A percentile compares a stretch with the other conserved stretches of the same genome.
These are phyloP conservation scores for Fusarium verticillioides DNA, from an alignment of 2,329 filamentous ascomycete genomes.

Conservation along the genomic window DNA sequence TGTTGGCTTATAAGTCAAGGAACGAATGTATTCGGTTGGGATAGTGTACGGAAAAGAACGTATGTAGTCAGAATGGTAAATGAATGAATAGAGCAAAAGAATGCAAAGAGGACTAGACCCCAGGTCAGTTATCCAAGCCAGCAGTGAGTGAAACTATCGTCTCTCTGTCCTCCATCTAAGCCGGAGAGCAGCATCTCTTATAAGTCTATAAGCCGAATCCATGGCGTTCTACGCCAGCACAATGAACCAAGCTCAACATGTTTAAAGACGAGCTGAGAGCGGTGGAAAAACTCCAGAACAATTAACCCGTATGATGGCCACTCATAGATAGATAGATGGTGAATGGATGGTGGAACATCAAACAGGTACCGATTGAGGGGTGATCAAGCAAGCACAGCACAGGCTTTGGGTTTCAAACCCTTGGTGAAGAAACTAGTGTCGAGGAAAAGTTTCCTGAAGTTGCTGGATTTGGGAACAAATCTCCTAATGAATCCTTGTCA, in stretches of 20 bases:
- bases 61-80: constrained; percentile 33
- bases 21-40: constrained; percentile 11
- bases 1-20: neutral
- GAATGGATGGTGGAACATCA: constrained; percentile 28
- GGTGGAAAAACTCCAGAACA: constrained; percentile 35
- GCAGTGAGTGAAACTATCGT: constrained; percentile 33
- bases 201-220: constrained; percentile 30
- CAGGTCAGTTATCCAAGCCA: constrained; percentile 36
- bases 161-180: neutral
- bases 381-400: constrained; percentile 9
- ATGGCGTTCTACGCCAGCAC: neutral
- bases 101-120: constrained; percentile 37
- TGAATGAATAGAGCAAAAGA: constrained; percentile 41
- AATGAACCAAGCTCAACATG: constrained; percentile 19
- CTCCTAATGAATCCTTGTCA: constrained; percentile 3
- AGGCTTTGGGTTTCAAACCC: constrained; percentile 39
- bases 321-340: constrained; percentile 3
- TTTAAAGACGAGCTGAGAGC: constrained; percentile 11
- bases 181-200: constrained; percentile 26
- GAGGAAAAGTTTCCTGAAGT: neutral
- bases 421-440: constrained; percentile 18
- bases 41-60: constrained; percentile 21
- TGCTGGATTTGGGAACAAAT: neutral
- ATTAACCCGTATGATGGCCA: constrained; percentile 1
- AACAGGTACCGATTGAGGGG: constrained; percentile 32